Evolutionary conservation across 148 eudicot genomes (phyloP).

Genomic region (Pharnaceum exiguum): DNA sequence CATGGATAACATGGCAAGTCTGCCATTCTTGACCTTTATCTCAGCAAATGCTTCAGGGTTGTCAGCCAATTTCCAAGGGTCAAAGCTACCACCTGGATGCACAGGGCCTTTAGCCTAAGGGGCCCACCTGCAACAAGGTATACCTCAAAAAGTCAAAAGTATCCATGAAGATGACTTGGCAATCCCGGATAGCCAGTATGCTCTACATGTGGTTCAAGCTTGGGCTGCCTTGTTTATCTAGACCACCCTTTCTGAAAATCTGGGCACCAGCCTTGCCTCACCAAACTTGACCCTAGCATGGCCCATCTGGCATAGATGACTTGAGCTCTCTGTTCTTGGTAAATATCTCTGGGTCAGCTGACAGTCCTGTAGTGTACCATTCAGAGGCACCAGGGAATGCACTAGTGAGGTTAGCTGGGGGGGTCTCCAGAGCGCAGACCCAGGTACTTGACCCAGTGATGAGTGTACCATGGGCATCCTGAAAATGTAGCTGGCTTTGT

Average conservation of each 20-base stretch:
- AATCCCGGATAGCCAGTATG: slow-evolving; percentile 19
- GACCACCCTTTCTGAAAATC: slow-evolving; percentile 15
- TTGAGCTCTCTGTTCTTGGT: slow-evolving; percentile 15
- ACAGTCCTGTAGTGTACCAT: slow-evolving; percentile 12
- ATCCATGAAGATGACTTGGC: slow-evolving; percentile 18
- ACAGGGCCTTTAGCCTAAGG: slow-evolving; percentile 6
- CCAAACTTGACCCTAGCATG: slow-evolving; percentile 20
- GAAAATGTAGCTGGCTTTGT: slow-evolving; percentile 3
- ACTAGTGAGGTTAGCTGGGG: slow-evolving; percentile 10
- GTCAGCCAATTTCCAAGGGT: slow-evolving; percentile 15
- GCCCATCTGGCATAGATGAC: slow-evolving; percentile 13
- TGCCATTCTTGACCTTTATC: slow-evolving; percentile 16
- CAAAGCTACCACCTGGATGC: slow-evolving; percentile 16
- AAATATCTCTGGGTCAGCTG: slow-evolving; percentile 16
- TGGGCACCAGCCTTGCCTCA: slow-evolving; percentile 16
- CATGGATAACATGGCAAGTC: slow-evolving; percentile 23
- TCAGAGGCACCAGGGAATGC: slow-evolving; percentile 15
- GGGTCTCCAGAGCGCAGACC: slow-evolving; percentile 16
- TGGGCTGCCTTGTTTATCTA: slow-evolving; percentile 10
- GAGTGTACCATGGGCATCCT: slow-evolving; percentile 19
- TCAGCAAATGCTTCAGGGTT: slow-evolving; percentile 22
- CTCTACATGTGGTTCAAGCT: slow-evolving; percentile 13
- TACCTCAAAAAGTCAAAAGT: slow-evolving; percentile 15
- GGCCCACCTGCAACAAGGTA: slow-evolving; percentile 18
- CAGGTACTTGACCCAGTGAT: slow-evolving; percentile 15